Base-by-base conservation (phyloP, 163 green algal species). In the Chlamydomonas reinhardtii region DNA sequence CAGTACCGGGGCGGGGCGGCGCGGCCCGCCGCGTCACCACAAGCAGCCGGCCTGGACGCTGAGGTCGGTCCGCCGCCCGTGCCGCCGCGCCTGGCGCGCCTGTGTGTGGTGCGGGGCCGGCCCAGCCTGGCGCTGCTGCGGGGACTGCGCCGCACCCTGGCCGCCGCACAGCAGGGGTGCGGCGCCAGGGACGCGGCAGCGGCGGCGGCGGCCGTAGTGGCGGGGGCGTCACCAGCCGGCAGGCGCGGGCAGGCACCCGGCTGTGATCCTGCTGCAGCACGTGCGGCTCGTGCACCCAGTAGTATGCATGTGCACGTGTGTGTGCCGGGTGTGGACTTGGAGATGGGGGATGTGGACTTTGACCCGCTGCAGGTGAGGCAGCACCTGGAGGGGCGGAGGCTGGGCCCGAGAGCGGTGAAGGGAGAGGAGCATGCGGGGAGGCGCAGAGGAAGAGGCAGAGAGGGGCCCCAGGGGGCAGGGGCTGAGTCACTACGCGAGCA, bases 311-410 rank as follows among this genome's bases (percentile, higher is more conserved):
- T 82, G 56, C 20, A 22, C 9, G 22, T 74, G 76, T 25, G 62
- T 15, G 76, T 83, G 35, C 76, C 76, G 4, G 76, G 76, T 5
- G 64, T 83, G 14, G 76, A 83, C 19, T 35, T 83, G 8, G 76
- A 83, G 29, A 37, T 83, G 61, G 6, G 48, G 22, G 76, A 83
- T 35, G 76, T 83, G 34, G 76, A 83, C 32, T 83, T 74, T 16
- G 76, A 83, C 25, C 56, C 76, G 17, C 27, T 83, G 35, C 76
- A 83, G 76, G 76, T 83, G 39, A 48, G 39, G 39, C 39, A 8
- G 39, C 39, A 48, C 5, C 39, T 5, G 5, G 39, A 8, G 5
- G 8, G 39, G 39, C 39, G 5, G 5, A 48, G 39, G 39, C 39
- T n/a, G n/a, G n/a, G n/a, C n/a, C n/a, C n/a, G n/a, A n/a, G n/a